A percentile compares a stretch with the other conserved stretches of the same genome.
phyloP scores from a whole-genome alignment of 129 eudicot genomes.

The Scalesia atractyloides region DNA sequence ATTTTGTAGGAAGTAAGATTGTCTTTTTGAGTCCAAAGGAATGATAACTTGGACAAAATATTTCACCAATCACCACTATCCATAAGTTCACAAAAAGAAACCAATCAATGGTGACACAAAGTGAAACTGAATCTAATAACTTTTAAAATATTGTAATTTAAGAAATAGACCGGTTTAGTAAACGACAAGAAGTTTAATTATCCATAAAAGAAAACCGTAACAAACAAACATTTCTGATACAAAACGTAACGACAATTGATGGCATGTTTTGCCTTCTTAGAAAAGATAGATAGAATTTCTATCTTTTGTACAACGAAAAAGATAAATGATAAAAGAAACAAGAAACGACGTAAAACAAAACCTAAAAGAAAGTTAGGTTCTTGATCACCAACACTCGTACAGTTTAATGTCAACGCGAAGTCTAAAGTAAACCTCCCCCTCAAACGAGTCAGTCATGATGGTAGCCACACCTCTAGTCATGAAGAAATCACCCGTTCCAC shows the following conservation, averaged over 20 bases:
- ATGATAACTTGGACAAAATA: slow-evolving; percentile 14
- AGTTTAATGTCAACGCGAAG: slow-evolving; percentile 62
- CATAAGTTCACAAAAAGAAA: neutral
- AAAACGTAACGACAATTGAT: slow-evolving; percentile 12
- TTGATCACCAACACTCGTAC: slow-evolving; percentile 65
- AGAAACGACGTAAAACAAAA: neutral
- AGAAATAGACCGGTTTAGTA: neutral
- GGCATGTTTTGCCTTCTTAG: slow-evolving; percentile 27
- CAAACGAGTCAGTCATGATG: slow-evolving; percentile 61
- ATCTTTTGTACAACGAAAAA: neutral
- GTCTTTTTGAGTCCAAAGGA: neutral
- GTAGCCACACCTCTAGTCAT: slow-evolving; percentile 81
- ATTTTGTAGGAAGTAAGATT: neutral
- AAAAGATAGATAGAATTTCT: neutral
- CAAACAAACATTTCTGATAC: neutral
- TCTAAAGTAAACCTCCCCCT: slow-evolving; percentile 76
- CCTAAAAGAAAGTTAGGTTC: neutral
- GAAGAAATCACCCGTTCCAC: slow-evolving; percentile 85
- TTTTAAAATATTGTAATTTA: neutral
- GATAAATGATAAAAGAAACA: neutral
- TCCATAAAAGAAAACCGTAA: neutral
- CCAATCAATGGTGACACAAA: neutral
- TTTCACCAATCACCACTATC: slow-evolving; percentile 2
- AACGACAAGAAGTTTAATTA: neutral
- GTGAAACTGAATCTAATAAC: neutral